A percentile compares a stretch with the other conserved stretches of the same genome.
phyloP scores from a whole-genome alignment of 2,329 filamentous ascomycete species.

The Aspergillus pseudoviridinutans region DNA sequence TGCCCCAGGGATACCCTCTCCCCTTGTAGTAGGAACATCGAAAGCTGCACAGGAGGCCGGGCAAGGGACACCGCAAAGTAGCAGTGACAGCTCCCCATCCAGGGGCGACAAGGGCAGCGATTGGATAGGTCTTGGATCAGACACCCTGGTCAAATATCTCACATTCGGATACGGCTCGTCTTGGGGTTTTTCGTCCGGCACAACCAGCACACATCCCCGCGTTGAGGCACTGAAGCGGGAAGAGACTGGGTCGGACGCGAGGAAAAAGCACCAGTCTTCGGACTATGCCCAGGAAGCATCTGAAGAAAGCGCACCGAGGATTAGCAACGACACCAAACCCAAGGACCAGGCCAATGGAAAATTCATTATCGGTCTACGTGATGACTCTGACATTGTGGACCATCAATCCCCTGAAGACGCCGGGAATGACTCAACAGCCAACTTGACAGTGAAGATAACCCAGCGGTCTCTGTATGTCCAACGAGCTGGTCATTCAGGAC shows the following conservation, averaged over 20 bases:
- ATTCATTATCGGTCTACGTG: constrained; percentile 43
- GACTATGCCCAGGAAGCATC: neutral
- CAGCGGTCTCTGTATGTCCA: constrained; percentile 35
- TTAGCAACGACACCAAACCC: constrained; percentile 12
- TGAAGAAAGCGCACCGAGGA: constrained; percentile 1
- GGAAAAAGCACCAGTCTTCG: constrained; percentile 1
- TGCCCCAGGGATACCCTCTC: constrained; percentile 43
- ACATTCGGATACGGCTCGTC: constrained; percentile 48
- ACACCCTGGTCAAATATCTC: constrained; percentile 47
- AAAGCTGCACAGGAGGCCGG: constrained; percentile 14
- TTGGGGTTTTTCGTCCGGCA: constrained; percentile 41
- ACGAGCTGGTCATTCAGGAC: constrained; percentile 16
- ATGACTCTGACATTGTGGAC: constrained; percentile 35
- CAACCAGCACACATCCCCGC: constrained; percentile 21
- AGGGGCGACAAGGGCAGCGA: constrained; percentile 21
- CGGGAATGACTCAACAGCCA: constrained; percentile 17
- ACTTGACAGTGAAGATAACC: constrained; percentile 28
- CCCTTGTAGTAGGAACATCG: constrained; percentile 31
- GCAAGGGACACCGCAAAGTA: constrained; percentile 11
- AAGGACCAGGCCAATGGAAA: constrained; percentile 26
- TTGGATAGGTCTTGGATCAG: constrained; percentile 34
- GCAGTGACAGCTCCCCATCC: constrained; percentile 13
- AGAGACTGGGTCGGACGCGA: constrained; percentile 1
- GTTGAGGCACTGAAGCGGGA: constrained; percentile 23
- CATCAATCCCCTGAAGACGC: constrained; percentile 28